Conservation (phyloP, 176 grass and related monocot genomes). For the Typha latifolia region DNA sequence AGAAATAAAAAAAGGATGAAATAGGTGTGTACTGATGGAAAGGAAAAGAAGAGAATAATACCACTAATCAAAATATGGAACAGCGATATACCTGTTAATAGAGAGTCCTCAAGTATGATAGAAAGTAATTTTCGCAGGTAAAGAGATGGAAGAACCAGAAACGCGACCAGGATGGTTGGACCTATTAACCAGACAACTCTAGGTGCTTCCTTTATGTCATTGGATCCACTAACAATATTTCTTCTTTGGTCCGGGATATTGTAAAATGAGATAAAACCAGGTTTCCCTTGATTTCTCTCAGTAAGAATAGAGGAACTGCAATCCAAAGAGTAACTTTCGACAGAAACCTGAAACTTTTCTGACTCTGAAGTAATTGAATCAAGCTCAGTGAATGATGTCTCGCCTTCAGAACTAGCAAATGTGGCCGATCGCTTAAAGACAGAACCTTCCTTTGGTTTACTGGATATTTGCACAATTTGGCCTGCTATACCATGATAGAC, state of each 20-base stretch:
- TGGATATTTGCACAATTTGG: conserved; percentile 9
- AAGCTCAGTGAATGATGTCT: conserved; percentile 22
- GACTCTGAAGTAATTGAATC: conserved; percentile 2
- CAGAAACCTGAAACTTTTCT: conserved; percentile 13
- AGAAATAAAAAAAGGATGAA: no score
- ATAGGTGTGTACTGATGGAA: neutral
- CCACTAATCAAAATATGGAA: conserved; percentile 9
- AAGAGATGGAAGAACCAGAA: conserved; percentile 83
- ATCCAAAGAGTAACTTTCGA: conserved; percentile 22
- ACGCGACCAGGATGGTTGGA: conserved; percentile 70
- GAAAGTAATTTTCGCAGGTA: conserved; percentile 86
- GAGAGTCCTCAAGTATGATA: conserved; percentile 82
- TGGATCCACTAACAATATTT: conserved; percentile 27
- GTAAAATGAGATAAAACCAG: conserved; percentile 78
- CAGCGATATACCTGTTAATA: conserved; percentile 67
- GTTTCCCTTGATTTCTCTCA: conserved; percentile 45
- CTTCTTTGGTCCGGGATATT: conserved; percentile 21
- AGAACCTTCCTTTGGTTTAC: conserved; percentile 22
- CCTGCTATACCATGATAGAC: conserved; percentile 19
- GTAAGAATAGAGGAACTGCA: conserved; percentile 21
- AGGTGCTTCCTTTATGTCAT: conserved; percentile 47
- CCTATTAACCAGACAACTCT: conserved; percentile 80
- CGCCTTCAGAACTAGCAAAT: conserved; percentile 38
- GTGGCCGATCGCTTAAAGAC: conserved; percentile 19
- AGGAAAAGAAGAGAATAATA: conserved; percentile 6